Percentiles rank a stretch among this genome's conserved stretches.
Conservation (phyloP, 148 eudicot species). For the Diospyros lotus region DNA sequence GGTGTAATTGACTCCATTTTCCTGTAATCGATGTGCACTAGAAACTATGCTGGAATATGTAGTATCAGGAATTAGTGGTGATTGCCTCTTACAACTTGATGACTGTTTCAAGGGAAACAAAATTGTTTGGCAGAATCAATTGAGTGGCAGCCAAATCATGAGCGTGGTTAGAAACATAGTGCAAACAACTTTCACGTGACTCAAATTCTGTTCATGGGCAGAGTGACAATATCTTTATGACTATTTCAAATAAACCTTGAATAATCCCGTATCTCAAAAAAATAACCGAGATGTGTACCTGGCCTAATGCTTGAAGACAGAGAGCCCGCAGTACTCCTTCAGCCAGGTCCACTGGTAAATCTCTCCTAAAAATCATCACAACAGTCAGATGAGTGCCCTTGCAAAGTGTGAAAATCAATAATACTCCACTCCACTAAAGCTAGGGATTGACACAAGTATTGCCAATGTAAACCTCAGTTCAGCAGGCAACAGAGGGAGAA, state of each 20-base stretch:
- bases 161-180: background rate
- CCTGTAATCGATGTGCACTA: too few relatives aligned
- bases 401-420: background rate
- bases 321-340: constrained; percentile 96
- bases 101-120: background rate
- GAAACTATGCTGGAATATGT: too few relatives aligned
- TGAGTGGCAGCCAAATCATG: background rate
- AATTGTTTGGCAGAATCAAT: background rate
- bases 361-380: constrained; percentile 55
- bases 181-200: background rate
- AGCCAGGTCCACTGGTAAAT: constrained; percentile 87
- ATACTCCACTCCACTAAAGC: too few relatives aligned
- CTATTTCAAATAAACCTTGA: too few relatives aligned
- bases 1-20: too few relatives aligned
- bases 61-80: background rate
- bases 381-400: constrained; percentile 11
- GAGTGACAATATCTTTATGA: too few relatives aligned
- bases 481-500: constrained; percentile 70
- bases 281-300: constrained; percentile 39
- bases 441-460: background rate
- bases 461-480: constrained; percentile 57
- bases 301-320: constrained; percentile 89
- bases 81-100: background rate
- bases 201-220: background rate
- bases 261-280: too few relatives aligned